Conservation (phyloP, 345 rosid species). For the Salix dunnii region DNA sequence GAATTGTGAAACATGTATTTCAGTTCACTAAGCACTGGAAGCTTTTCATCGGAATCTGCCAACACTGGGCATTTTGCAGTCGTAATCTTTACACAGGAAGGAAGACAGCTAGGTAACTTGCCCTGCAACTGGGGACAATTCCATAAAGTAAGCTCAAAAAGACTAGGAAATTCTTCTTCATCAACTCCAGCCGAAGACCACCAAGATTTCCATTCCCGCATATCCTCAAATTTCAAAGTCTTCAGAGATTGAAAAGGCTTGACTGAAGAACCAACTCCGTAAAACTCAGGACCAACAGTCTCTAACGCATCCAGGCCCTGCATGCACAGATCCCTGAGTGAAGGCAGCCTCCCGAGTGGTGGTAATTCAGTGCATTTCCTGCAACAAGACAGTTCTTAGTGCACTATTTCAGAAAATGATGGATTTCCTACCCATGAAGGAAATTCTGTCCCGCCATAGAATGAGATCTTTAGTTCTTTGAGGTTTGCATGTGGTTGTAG, state of each 20-base stretch:
- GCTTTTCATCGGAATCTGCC: constrained; percentile 1
- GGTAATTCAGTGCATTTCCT: constrained; percentile 1
- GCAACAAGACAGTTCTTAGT: neutral
- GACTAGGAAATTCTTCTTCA: constrained; percentile 27
- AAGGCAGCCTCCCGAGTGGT: constrained; percentile 1
- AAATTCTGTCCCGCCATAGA: constrained; percentile 4
- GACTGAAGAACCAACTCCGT: neutral
- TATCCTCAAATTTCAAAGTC: constrained; percentile 12
- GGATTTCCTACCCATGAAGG: constrained; percentile 20
- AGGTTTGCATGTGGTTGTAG: constrained; percentile 3
- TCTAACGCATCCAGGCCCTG: neutral
- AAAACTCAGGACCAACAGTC: constrained; percentile 13
- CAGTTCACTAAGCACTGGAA: constrained; percentile 1
- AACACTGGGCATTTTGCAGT: neutral
- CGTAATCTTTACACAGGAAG: constrained; percentile 15
- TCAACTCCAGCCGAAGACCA: constrained; percentile 5
- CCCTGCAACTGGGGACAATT: constrained; percentile 26
- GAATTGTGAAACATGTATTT: neutral
- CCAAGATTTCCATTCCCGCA: constrained; percentile 34
- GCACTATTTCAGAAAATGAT: constrained; percentile 7
- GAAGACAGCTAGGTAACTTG: constrained; percentile 21
- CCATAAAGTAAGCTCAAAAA: constrained; percentile 23
- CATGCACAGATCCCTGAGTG: constrained; percentile 9
- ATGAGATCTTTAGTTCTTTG: neutral
- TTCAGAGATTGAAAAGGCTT: constrained; percentile 14